Conservation (phyloP, 2,329 filamentous ascomycete genomes). For the Beauveria rudraprayagi region DNA sequence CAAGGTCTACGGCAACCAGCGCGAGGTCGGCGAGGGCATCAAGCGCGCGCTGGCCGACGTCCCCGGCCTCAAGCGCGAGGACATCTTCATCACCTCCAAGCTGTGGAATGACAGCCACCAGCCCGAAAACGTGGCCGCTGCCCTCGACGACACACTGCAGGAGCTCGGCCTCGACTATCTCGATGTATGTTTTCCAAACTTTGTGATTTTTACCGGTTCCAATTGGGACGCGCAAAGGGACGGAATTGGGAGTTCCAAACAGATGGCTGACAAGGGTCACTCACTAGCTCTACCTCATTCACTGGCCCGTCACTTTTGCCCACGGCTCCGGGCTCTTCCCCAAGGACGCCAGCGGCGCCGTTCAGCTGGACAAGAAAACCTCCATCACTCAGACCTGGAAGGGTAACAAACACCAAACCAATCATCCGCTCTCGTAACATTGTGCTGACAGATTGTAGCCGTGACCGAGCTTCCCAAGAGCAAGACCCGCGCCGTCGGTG, state of each 20-base stretch:
- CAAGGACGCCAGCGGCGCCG: conserved; percentile 27
- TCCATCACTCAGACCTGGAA: conserved; percentile 37
- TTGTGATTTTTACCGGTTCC: too few species aligned
- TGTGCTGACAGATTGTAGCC: conserved; percentile 19
- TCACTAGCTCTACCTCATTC: conserved; percentile 56
- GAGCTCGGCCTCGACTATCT: conserved; percentile 50
- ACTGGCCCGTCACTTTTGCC: conserved; percentile 50
- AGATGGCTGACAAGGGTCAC: too few species aligned
- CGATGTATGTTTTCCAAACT: conserved; percentile 30
- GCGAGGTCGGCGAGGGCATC: conserved; percentile 49
- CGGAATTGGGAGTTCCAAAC: too few species aligned
- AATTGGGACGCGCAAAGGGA: background rate
- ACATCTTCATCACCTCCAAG: conserved; percentile 61
- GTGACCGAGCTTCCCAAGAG: conserved; percentile 50
- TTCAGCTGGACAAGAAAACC: conserved; percentile 36
- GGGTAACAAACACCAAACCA: conserved; percentile 18
- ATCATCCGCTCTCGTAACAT: too few species aligned
- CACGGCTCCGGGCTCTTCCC: conserved; percentile 37
- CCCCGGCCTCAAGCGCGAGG: conserved; percentile 43
- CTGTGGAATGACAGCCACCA: conserved; percentile 53
- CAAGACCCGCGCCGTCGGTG: conserved; percentile 60
- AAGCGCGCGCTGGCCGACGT: conserved; percentile 37
- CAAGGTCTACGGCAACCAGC: conserved; percentile 57
- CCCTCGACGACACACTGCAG: conserved; percentile 47
- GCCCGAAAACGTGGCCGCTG: conserved; percentile 49